A percentile compares a stretch with the other conserved stretches of the same genome.
Evolutionary conservation across 2,329 filamentous ascomycete genomes (phyloP).

Genomic region (Colletotrichum falcatum): DNA sequence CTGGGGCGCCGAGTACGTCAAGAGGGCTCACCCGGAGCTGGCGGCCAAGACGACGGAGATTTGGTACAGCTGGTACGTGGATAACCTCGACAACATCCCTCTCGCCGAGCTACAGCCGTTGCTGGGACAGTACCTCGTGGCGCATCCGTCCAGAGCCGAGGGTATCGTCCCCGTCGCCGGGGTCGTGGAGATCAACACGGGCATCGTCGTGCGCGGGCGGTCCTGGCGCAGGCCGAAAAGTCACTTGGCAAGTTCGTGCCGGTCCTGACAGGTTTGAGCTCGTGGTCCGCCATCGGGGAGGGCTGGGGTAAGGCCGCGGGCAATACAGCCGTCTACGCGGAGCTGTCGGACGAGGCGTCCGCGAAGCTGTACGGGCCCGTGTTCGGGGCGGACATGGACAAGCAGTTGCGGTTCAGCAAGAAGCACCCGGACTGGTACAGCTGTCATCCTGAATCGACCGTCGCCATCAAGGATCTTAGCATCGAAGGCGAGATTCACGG

Average conservation of each 20-base stretch:
- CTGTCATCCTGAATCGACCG: not conserved
- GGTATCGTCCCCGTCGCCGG: conserved; percentile 7
- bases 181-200: conserved; percentile 44
- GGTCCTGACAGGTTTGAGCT: conserved; percentile 45
- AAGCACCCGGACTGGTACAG: not conserved
- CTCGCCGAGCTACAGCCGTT: not conserved
- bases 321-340: not conserved
- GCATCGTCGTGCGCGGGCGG: conserved; percentile 45
- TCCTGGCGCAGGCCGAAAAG: conserved; percentile 35
- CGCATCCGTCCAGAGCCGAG: not conserved
- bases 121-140: not conserved
- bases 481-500: not conserved
- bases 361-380: not conserved
- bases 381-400: conserved; percentile 1
- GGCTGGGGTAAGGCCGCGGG: not conserved
- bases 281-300: conserved; percentile 41
- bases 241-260: conserved; percentile 44
- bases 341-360: not conserved
- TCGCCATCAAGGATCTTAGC: conserved; percentile 1
- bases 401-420: conserved; percentile 12
- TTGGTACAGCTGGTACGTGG: conserved; percentile 52
- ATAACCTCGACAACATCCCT: conserved; percentile 40
- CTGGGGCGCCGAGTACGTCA: conserved; percentile 55
- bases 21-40: conserved; percentile 46
- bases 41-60: conserved; percentile 55